These are phyloP conservation scores for Aquilaria malaccensis DNA, from an alignment of 345 rosid species.

Conservation along the genomic window DNA sequence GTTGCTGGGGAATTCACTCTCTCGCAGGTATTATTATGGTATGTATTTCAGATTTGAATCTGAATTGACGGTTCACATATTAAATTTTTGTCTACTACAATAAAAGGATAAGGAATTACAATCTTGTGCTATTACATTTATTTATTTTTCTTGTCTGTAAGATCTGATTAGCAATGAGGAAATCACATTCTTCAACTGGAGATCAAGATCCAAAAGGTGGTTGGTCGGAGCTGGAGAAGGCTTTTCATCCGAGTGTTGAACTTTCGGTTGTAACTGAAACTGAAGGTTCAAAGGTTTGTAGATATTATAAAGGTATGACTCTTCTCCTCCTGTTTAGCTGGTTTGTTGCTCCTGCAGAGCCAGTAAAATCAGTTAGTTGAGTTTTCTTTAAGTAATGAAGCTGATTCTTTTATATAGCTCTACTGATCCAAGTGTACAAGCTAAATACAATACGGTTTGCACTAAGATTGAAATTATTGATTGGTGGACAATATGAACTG, in stretches of 20 bases:
- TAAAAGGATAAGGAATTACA: background rate
- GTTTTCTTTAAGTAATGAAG: no score
- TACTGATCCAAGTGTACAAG: background rate
- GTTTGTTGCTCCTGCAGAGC: no score
- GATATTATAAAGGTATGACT: constrained; percentile 80
- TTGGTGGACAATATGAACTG: background rate
- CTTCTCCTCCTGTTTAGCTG: no score
- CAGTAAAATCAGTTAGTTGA: no score
- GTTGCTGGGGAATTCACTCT: constrained; percentile 73
- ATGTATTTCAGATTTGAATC: background rate
- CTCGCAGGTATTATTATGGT: constrained; percentile 93
- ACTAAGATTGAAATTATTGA: background rate
- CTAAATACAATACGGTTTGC: background rate
- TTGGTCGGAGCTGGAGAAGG: constrained; percentile 51
- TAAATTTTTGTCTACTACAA: no score
- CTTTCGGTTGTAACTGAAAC: constrained; percentile 63
- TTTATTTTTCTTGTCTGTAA: background rate
- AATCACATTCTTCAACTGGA: constrained; percentile 62
- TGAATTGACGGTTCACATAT: no score
- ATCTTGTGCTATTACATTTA: background rate
- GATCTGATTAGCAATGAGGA: constrained; percentile 90
- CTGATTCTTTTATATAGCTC: background rate
- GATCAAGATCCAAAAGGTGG: constrained; percentile 60
- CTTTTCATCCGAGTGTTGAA: constrained; percentile 68
- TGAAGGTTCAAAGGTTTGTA: constrained; percentile 87